Conservation (phyloP, 1,284 basidiomycete species). For the Laetiporus sulphureus region DNA sequence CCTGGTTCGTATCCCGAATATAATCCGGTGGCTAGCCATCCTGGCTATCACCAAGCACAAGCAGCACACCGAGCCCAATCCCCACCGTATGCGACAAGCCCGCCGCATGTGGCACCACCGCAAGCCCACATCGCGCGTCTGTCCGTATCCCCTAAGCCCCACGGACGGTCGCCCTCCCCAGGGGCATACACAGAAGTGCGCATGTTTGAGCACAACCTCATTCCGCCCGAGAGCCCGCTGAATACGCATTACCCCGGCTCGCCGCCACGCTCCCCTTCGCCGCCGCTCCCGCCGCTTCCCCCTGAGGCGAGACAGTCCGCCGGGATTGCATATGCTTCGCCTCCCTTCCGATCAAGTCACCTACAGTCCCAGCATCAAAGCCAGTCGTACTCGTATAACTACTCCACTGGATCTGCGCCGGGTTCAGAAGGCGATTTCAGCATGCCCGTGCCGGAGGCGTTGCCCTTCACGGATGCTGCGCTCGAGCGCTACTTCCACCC, state of each 20-base stretch:
- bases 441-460: too few relatives aligned
- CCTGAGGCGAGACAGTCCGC: background rate
- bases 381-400: too few relatives aligned
- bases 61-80: too few relatives aligned
- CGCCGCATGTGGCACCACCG: too few relatives aligned
- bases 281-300: background rate
- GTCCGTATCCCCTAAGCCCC: background rate
- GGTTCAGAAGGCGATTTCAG: too few relatives aligned
- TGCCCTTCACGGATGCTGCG: background rate
- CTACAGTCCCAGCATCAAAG: too few relatives aligned
- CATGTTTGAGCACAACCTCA: background rate
- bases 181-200: background rate
- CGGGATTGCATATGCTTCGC: background rate
- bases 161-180: background rate
- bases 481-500: background rate
- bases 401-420: background rate
- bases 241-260: conserved; percentile 3
- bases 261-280: background rate
- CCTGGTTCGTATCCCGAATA: background rate
- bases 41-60: background rate
- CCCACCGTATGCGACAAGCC: too few relatives aligned
- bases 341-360: background rate
- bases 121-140: too few relatives aligned
- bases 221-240: conserved; percentile 1
- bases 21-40: background rate